Conservation (phyloP, 202 grass and related monocot species). For the Musa balbisiana region DNA sequence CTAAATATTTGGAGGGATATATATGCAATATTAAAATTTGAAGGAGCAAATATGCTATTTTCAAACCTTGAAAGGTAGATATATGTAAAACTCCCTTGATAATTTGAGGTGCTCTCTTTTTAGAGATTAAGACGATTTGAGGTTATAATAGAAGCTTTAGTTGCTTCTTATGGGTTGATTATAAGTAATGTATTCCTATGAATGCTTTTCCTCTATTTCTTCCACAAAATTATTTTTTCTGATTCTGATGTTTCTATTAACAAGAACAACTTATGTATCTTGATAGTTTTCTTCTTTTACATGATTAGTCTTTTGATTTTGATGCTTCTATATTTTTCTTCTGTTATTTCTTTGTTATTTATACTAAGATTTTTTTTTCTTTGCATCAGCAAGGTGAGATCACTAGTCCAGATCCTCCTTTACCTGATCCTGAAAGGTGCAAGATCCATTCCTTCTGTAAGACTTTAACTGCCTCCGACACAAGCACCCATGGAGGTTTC, state of each 20-base stretch:
- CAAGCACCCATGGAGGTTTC: conserved; percentile 94
- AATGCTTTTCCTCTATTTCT: neutral
- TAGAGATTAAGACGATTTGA: neutral
- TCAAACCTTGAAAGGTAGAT: no score
- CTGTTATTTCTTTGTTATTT: conserved; percentile 10
- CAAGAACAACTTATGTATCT: neutral
- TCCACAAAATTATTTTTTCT: neutral
- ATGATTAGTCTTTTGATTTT: no score
- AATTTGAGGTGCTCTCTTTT: no score
- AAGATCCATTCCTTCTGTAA: conserved; percentile 89
- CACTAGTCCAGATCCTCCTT: conserved; percentile 45
- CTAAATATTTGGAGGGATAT: no score
- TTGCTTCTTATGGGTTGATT: neutral
- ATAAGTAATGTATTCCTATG: neutral
- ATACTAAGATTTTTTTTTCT: conserved; percentile 17
- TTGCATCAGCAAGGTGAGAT: conserved; percentile 49
- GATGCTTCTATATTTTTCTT: neutral
- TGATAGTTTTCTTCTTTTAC: neutral
- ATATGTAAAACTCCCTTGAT: no score
- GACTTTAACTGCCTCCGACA: conserved; percentile 92
- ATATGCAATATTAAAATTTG: no score
- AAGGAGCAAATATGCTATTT: no score
- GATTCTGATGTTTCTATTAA: neutral
- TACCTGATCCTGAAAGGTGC: conserved; percentile 53
- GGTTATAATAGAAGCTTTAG: neutral